phyloP scores from a whole-genome alignment of 495 filamentous ascomycete species.

The Xylaria curta region DNA sequence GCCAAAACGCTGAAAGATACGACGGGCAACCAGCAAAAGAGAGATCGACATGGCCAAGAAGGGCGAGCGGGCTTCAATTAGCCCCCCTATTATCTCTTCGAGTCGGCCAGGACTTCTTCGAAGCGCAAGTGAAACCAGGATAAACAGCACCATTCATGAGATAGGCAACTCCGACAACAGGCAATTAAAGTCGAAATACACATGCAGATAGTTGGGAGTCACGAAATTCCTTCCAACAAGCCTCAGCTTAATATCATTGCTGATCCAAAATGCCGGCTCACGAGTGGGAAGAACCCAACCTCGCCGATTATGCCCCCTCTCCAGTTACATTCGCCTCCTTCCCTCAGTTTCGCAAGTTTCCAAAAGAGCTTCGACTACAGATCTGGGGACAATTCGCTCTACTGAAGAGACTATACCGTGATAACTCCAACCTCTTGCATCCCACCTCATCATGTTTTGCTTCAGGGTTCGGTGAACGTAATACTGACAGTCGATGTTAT shows the following conservation, averaged over 20 bases:
- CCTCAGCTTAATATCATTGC: too few relatives aligned
- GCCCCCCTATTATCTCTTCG: slow-evolving; percentile 58
- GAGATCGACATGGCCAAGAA: slow-evolving; percentile 45
- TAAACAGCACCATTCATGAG: too few relatives aligned
- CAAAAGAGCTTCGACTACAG: neutral
- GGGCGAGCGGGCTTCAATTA: slow-evolving; percentile 53
- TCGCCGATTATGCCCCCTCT: neutral
- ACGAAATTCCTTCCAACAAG: too few relatives aligned
- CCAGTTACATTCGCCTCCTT: neutral
- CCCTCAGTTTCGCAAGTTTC: neutral
- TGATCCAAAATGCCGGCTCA: neutral
- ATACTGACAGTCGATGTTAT: neutral
- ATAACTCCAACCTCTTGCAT: neutral
- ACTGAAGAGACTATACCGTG: neutral
- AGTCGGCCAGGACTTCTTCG: slow-evolving; percentile 64
- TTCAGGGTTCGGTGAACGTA: neutral
- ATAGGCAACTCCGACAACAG: too few relatives aligned
- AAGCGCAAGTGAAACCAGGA: slow-evolving; percentile 63
- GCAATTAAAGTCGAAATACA: too few relatives aligned
- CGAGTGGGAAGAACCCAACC: too few relatives aligned
- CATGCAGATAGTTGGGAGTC: too few relatives aligned
- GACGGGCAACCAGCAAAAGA: slow-evolving; percentile 51
- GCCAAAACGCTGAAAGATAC: slow-evolving; percentile 42
- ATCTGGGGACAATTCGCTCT: neutral
- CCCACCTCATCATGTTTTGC: neutral